These are phyloP conservation scores for Rhodamnia argentea DNA, from an alignment of 345 rosid species.

Conservation along the genomic window DNA sequence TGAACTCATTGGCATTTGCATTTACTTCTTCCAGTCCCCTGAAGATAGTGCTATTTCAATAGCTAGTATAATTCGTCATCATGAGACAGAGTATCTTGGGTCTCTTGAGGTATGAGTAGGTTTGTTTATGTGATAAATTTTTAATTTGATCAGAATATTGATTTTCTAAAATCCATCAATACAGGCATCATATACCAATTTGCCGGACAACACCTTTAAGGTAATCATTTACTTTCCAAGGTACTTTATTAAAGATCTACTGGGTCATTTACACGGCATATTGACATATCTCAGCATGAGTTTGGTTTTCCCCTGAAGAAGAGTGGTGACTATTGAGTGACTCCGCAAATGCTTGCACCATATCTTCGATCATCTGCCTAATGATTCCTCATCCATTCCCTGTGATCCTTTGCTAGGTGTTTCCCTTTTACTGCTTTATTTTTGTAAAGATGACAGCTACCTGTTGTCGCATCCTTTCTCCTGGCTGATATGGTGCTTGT, in stretches of 20 bases:
- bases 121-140: not conserved
- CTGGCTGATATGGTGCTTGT: not conserved
- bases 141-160: not conserved
- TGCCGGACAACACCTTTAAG: conserved; percentile 97
- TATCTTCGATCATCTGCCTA: not conserved
- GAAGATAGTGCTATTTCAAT: conserved; percentile 73
- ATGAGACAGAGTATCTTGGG: conserved; percentile 80
- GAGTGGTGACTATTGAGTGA: not conserved
- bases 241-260: not conserved
- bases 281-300: not conserved
- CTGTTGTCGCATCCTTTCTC: not conserved
- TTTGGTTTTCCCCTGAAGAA: not conserved
- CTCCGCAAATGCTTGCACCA: not conserved
- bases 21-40: conserved; percentile 47
- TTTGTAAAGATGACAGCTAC: not conserved
- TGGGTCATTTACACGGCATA: not conserved
- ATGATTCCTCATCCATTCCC: not conserved
- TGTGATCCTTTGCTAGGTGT: not conserved
- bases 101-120: conserved; percentile 64
- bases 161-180: not conserved
- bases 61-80: conserved; percentile 65
- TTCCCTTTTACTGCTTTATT: not conserved
- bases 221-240: conserved; percentile 15
- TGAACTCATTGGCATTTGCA: not conserved
- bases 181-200: conserved; percentile 84